Evolutionary conservation across 108 stramenopile species (phyloP).

Genomic region (Mediolabrus comicus): DNA sequence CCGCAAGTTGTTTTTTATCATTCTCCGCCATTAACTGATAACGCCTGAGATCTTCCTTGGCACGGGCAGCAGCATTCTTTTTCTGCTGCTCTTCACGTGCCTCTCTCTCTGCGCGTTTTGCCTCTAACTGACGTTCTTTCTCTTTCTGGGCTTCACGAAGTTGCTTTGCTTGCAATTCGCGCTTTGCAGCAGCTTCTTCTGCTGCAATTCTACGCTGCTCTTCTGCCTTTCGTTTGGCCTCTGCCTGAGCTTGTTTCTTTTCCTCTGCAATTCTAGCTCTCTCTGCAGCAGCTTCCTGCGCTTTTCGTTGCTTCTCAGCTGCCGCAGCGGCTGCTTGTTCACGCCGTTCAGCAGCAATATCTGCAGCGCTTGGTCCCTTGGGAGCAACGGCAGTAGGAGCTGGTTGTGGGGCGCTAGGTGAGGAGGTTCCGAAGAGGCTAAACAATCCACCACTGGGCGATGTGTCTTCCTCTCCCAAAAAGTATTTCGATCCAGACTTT

Average conservation of each 20-base stretch:
- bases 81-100: conserved; percentile 3
- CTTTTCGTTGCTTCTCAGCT: conserved; percentile 2
- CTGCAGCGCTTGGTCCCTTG: conserved; percentile 10
- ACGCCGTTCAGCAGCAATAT: conserved; percentile 19
- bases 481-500: conserved; percentile 52
- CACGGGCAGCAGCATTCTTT: not conserved
- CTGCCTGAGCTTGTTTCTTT: conserved; percentile 8
- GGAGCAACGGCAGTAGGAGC: not conserved
- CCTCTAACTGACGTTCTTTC: not conserved
- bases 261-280: conserved; percentile 3
- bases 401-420: not conserved
- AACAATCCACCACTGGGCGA: conserved; percentile 2
- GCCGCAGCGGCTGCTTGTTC: conserved; percentile 14
- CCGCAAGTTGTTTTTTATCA: conserved; percentile 5
- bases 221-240: conserved; percentile 7
- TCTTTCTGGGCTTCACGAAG: conserved; percentile 23
- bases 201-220: conserved; percentile 6
- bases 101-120: conserved; percentile 9
- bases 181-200: conserved; percentile 4
- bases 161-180: conserved; percentile 7
- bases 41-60: conserved; percentile 4
- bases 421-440: conserved; percentile 8
- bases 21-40: conserved; percentile 12
- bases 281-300: conserved; percentile 1
- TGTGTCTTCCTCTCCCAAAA: conserved; percentile 18